phyloP scores from a whole-genome alignment of 345 rosid genomes.

The Hypericum perforatum region DNA sequence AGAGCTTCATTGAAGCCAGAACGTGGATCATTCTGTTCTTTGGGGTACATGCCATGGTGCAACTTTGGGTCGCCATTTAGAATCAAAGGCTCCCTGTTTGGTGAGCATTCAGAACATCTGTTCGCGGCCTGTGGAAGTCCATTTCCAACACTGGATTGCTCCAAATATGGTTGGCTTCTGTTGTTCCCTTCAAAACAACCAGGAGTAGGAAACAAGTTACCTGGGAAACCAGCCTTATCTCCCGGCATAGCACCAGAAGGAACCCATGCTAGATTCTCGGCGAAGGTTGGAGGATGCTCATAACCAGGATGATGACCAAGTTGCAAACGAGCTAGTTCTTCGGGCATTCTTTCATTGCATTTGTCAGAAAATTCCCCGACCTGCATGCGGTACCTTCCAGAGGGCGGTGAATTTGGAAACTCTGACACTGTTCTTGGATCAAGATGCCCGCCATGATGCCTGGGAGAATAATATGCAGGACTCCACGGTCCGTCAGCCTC shows the following conservation, averaged over 20 bases:
- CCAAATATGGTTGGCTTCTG: conserved; percentile 51
- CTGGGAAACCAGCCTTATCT: conserved; percentile 70
- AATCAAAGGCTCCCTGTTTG: conserved; percentile 41
- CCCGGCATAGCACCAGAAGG: conserved; percentile 49
- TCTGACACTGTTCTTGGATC: conserved; percentile 58
- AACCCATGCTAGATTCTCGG: conserved; percentile 66
- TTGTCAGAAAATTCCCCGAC: conserved; percentile 57
- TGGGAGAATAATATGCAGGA: conserved; percentile 72
- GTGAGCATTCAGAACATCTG: conserved; percentile 46
- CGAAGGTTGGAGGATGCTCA: conserved; percentile 48
- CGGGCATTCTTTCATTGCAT: conserved; percentile 54
- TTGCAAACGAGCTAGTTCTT: conserved; percentile 59
- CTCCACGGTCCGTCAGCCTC: conserved; percentile 73
- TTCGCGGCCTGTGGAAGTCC: conserved; percentile 37
- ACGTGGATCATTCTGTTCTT: conserved; percentile 41
- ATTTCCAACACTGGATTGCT: conserved; percentile 51
- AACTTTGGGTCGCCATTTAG: conserved; percentile 48
- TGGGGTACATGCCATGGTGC: conserved; percentile 41
- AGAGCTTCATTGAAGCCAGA: conserved; percentile 40
- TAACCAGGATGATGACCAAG: conserved; percentile 39
- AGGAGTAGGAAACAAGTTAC: conserved; percentile 51
- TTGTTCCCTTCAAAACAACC: conserved; percentile 54
- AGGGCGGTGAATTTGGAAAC: conserved; percentile 72
- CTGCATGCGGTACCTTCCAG: conserved; percentile 53
- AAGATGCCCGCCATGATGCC: conserved; percentile 57